Percentiles rank a stretch among this genome's conserved stretches.
phyloP scores from a whole-genome alignment of 2,329 filamentous ascomycete species.

The Talaromyces piceae region DNA sequence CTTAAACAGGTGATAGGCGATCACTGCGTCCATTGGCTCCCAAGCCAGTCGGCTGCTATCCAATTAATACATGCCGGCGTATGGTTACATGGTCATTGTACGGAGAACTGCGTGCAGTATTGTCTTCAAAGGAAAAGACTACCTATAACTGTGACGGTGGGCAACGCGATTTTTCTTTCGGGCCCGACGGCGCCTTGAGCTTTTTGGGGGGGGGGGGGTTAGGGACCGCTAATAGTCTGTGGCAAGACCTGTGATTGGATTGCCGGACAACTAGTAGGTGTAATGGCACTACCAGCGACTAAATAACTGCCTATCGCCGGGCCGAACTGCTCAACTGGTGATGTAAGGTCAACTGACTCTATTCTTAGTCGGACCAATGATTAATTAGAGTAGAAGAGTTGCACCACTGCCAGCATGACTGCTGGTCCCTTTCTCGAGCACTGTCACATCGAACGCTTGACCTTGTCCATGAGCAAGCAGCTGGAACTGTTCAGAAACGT shows the following conservation, averaged over 20 bases:
- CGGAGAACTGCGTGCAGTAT: too few species aligned
- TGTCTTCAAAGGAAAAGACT: too few species aligned
- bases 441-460: too few species aligned
- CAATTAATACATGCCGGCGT: neutral
- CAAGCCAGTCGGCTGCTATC: neutral
- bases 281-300: too few species aligned
- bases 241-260: neutral
- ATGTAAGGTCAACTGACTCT: neutral
- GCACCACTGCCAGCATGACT: too few species aligned
- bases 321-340: neutral
- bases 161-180: neutral
- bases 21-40: neutral
- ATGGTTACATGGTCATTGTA: neutral
- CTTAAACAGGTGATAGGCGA: neutral
- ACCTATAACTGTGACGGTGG: neutral
- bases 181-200: too few species aligned
- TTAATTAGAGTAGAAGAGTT: neutral
- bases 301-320: neutral
- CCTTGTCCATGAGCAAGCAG: neutral
- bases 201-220: too few species aligned
- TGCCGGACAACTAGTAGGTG: too few species aligned
- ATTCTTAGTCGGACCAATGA: neutral
- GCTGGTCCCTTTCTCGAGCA: too few species aligned
- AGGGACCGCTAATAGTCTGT: neutral
- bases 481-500: neutral